Base-by-base conservation (phyloP, 1,284 basidiomycete species). In the Sphaerobolus stellatus region DNA sequence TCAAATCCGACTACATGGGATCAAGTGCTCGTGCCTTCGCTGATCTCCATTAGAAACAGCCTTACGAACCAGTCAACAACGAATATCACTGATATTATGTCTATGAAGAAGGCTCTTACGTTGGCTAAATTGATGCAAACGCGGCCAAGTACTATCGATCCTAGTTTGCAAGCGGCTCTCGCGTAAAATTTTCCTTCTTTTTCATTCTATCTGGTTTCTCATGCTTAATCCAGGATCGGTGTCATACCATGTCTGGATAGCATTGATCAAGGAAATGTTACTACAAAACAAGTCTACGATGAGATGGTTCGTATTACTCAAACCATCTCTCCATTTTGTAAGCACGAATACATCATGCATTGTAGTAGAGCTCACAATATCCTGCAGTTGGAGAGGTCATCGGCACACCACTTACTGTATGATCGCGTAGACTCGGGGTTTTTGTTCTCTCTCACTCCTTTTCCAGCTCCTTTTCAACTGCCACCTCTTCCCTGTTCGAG, bases 191-290 rank as follows among this genome's bases (percentile, higher is more conserved):
- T n/a, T n/a, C n/a, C n/a, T n/a, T n/a, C n/a, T n/a, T n/a, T n/a
- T n/a, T n/a, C n/a, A n/a, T n/a, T n/a, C n/a, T n/a, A n/a, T n/a
- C n/a, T n/a, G n/a, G n/a, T 44, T 46, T 20, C 13, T 13, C 7
- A 43, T 8, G 9, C n/a, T 13, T 11, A 45, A 3, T 6, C 20
- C 29, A 51, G 49, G 4, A 36, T 41, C 24, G 34, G 38, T 41
- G 49, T 41, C 8, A 51, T 51, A 5, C 28, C 33, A 16, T 51
- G 49, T 51, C 34, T 40, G 22, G 49, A 51, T 51, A 51, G 49
- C 27, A 41, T 51, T 41, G 49, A 51, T 28, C 49, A 51, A 36
- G 18, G 14, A 20, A 27, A 51, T 25, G 29, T 51, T 11, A 51
- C 49, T 18, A 51, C 49, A 8, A 16, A 51, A 27, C 18, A 25